Evolutionary conservation across 2,329 filamentous ascomycete genomes (phyloP), one percentile per base, ranked within the genome.

Genomic region (Phyllosticta citribraziliensis): DNA sequence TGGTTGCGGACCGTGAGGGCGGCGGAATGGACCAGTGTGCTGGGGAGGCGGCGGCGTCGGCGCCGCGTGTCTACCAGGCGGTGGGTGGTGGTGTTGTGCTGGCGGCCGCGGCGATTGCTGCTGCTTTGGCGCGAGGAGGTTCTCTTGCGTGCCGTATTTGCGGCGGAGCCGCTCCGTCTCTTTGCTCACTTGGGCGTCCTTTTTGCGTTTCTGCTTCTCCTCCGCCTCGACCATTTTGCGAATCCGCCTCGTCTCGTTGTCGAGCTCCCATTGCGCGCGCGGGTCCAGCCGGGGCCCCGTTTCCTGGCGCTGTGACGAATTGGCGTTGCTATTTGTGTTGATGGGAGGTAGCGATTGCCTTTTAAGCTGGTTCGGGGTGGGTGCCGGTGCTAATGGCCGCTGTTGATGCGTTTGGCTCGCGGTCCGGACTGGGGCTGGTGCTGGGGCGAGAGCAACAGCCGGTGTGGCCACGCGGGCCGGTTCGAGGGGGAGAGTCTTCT

Each of bases 151-250:
- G 55, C 88, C 88, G 67, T 89, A 92, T 66, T 87, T 73, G 66
- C 79, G 83, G 22, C 84, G 79, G 8, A 97, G 76, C 0, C 91
- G 82, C 66, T 86, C 86, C 0, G 91, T 96, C 73, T 97, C 92
- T 52, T 84, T 84, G 40, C 96, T 77, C 14, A 81, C 68, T 59
- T 82, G 82, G 1, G 76, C 78, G 64, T 84, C 78, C 62, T 75
- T 78, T 27, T 75, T 72, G 60, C 76, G 80, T 0, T 77, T 80
- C 17, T 61, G 54, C 61, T 79, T 81, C 25, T 87, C 84, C 69
- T 91, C 88, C 52, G 80, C 77, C 56, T 87, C 82, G 4, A 88
- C 78, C 80, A 88, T 86, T 67, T 80, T 81, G 68, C 85, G 82
- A 59, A 88, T 83, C 51, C 84, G 79, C 63, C 77, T 77, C 66